phyloP scores from a whole-genome alignment of 305 asterid species.

The Ruellia speciosa region DNA sequence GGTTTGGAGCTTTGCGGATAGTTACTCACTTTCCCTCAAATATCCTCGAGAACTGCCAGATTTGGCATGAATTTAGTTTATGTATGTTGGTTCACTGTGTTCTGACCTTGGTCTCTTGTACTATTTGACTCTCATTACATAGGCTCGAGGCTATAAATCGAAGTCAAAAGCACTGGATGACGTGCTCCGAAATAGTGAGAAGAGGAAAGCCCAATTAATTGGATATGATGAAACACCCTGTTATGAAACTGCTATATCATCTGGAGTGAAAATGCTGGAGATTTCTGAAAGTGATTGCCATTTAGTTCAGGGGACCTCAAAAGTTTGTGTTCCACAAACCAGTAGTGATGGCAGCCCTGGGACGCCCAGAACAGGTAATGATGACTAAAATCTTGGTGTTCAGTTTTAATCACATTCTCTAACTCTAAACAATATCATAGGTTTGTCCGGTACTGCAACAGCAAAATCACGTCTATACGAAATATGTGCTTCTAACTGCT shows the following conservation, averaged over 20 bases:
- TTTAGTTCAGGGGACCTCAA: too few species aligned
- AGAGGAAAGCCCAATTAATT: slow-evolving; percentile 56
- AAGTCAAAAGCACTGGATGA: slow-evolving; percentile 57
- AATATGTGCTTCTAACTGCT: slow-evolving; percentile 70
- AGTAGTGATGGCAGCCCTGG: slow-evolving; percentile 20
- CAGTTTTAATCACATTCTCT: slow-evolving; percentile 16
- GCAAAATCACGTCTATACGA: slow-evolving; percentile 67
- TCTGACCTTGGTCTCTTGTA: slow-evolving; percentile 5
- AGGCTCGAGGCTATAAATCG: slow-evolving; percentile 65
- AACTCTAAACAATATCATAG: slow-evolving; percentile 31
- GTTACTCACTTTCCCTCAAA: not conserved
- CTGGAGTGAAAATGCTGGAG: slow-evolving; percentile 27
- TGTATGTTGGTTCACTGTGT: not conserved
- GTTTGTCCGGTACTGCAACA: slow-evolving; percentile 32
- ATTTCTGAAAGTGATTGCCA: slow-evolving; percentile 26
- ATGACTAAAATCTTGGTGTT: slow-evolving; percentile 13
- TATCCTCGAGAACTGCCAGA: not conserved
- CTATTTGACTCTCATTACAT: slow-evolving; percentile 10
- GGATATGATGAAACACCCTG: slow-evolving; percentile 68
- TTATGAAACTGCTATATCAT: slow-evolving; percentile 21
- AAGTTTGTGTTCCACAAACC: slow-evolving; percentile 20
- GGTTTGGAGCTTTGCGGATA: not conserved
- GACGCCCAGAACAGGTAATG: slow-evolving; percentile 46
- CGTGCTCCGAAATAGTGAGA: slow-evolving; percentile 39
- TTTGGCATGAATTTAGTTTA: not conserved